These are phyloP conservation scores for Sechiopsis laciniata DNA, from an alignment of 306 rosid species.

Conservation along the genomic window DNA sequence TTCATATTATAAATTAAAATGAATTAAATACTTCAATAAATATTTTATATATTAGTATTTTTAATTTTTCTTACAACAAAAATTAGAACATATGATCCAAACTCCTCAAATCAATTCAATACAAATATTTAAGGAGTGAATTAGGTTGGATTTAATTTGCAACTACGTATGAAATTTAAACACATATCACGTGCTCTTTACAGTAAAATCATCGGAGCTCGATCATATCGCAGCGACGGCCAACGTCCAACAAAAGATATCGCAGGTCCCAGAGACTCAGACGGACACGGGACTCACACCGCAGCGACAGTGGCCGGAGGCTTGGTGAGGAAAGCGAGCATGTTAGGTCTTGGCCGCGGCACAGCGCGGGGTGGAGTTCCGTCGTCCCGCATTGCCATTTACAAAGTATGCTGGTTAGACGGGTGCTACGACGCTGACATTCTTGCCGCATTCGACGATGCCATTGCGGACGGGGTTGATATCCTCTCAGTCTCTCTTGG, in stretches of 20 bases:
- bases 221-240: neutral
- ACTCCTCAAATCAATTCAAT: too few relatives aligned
- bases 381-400: constrained; percentile 16
- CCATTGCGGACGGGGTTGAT: constrained; percentile 33
- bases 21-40: too few relatives aligned
- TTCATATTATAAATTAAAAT: too few relatives aligned
- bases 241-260: neutral
- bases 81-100: too few relatives aligned
- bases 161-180: neutral
- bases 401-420: constrained; percentile 14
- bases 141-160: neutral
- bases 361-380: constrained; percentile 26
- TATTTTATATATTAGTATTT: too few relatives aligned
- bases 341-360: constrained; percentile 21
- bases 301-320: constrained; percentile 25
- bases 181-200: neutral
- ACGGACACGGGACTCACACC: constrained; percentile 27
- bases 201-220: constrained; percentile 19
- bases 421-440: neutral
- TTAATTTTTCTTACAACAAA: too few relatives aligned
- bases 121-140: too few relatives aligned
- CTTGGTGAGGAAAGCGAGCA: constrained; percentile 15
- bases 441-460: constrained; percentile 12
- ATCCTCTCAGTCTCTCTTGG: constrained; percentile 28
- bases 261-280: neutral